phyloP scores from a whole-genome alignment of 306 rosid species.

The Glycyrrhiza uralensis region DNA sequence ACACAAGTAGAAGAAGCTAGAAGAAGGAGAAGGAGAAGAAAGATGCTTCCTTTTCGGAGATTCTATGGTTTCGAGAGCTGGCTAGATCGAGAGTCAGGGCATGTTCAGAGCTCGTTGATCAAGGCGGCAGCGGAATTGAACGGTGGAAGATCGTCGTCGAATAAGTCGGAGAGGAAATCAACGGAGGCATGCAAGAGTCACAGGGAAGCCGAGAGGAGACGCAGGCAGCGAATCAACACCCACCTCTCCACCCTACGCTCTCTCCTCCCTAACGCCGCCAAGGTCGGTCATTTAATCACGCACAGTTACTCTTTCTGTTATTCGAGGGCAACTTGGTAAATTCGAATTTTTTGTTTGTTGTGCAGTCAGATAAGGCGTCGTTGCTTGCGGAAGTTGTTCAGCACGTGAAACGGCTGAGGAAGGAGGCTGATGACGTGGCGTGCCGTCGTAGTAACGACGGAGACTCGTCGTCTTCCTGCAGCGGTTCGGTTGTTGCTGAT shows the following conservation, averaged over 20 bases:
- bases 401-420: slow-evolving; percentile 62
- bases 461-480: not conserved
- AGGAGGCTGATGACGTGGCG: slow-evolving; percentile 48
- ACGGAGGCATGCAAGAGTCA: slow-evolving; percentile 70
- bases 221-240: slow-evolving; percentile 86
- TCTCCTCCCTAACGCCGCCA: slow-evolving; percentile 68
- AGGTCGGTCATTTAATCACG: slow-evolving; percentile 50
- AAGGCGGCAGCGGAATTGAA: slow-evolving; percentile 21
- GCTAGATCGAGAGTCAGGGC: slow-evolving; percentile 16
- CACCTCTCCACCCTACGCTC: slow-evolving; percentile 84
- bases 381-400: slow-evolving; percentile 81
- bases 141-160: slow-evolving; percentile 38
- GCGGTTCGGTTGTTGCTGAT: slow-evolving; percentile 28
- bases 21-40: not conserved
- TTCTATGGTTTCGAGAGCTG: slow-evolving; percentile 35
- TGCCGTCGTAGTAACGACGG: slow-evolving; percentile 8
- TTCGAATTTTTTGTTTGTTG: not conserved
- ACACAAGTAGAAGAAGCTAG: not conserved
- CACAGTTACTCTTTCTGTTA: too few species aligned
- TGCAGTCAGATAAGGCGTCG: slow-evolving; percentile 84
- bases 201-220: slow-evolving; percentile 91
- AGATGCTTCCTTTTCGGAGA: slow-evolving; percentile 52
- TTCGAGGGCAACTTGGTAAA: slow-evolving; percentile 23
- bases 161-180: slow-evolving; percentile 46
- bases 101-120: slow-evolving; percentile 9